Evolutionary conservation across 495 filamentous ascomycete species (phyloP).

Genomic region (Xeromyces bisporus): DNA sequence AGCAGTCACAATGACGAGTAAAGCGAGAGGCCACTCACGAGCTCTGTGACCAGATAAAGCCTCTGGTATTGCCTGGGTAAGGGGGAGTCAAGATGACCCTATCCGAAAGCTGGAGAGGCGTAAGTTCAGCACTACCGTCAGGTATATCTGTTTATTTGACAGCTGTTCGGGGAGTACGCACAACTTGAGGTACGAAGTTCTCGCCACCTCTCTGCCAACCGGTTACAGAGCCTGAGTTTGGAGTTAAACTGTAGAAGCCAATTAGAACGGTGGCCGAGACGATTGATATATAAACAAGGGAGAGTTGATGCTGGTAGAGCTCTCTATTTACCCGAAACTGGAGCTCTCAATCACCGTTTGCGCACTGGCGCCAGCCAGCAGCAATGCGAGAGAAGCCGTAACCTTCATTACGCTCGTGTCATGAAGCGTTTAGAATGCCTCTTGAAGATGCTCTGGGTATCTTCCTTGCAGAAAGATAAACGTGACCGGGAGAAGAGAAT

Average conservation of each 20-base stretch:
- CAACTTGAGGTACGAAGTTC: conserved; percentile 49
- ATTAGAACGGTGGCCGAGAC: conserved; percentile 1
- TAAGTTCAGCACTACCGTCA: conserved; percentile 1
- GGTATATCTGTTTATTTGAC: too few relatives aligned
- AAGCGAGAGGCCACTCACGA: conserved; percentile 23
- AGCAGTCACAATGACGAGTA: too few relatives aligned
- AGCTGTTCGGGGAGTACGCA: conserved; percentile 6
- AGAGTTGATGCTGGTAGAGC: conserved; percentile 24
- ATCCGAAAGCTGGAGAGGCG: conserved; percentile 49
- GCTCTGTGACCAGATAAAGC: conserved; percentile 62
- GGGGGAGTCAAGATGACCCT: conserved; percentile 84
- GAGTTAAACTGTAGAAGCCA: conserved; percentile 31
- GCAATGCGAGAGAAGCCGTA: conserved; percentile 22
- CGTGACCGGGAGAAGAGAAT: too few relatives aligned
- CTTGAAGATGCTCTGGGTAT: background rate
- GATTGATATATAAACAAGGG: background rate
- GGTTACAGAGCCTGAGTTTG: conserved; percentile 37
- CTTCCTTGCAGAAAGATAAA: too few relatives aligned
- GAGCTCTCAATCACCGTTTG: conserved; percentile 46
- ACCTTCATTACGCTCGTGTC: conserved; percentile 22
- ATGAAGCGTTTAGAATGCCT: conserved; percentile 1
- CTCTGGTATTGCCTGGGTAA: conserved; percentile 69
- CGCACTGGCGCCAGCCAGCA: conserved; percentile 39
- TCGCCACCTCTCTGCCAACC: conserved; percentile 56
- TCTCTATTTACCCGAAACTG: conserved; percentile 60